phyloP scores from a whole-genome alignment of 2,329 filamentous ascomycete genomes.

The Malbranchea cinnamomea region DNA sequence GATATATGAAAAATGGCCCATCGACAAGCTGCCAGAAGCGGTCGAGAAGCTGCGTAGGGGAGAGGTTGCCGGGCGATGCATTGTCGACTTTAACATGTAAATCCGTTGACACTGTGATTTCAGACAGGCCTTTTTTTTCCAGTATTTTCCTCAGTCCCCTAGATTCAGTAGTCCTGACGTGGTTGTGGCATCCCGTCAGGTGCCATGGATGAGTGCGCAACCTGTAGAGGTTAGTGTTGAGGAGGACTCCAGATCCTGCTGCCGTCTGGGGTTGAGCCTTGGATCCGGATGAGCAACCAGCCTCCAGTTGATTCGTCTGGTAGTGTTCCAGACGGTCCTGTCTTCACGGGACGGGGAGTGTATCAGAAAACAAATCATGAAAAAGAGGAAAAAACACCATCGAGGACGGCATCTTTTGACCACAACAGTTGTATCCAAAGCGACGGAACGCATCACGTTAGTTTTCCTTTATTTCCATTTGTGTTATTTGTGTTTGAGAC shows the following conservation, averaged over 20 bases:
- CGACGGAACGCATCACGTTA: no score
- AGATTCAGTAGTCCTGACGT: no score
- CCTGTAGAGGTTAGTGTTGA: background rate
- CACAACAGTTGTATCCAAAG: background rate
- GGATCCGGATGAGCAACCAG: no score
- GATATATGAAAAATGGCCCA: constrained; percentile 30
- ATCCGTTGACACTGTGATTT: background rate
- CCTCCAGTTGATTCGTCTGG: no score
- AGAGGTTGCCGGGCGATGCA: constrained; percentile 34
- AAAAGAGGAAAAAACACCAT: background rate
- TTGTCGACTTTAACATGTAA: constrained; percentile 33
- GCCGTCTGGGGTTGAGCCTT: no score
- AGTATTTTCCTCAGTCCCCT: no score
- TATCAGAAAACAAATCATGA: no score
- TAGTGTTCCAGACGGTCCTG: no score
- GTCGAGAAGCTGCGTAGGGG: constrained; percentile 33
- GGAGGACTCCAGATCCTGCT: no score
- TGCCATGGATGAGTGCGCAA: constrained; percentile 1
- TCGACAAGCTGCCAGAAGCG: constrained; percentile 32
- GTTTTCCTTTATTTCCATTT: background rate
- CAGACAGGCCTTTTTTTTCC: constrained; percentile 2
- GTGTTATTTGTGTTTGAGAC: no score
- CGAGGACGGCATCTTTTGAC: constrained; percentile 1
- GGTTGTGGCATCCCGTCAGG: no score
- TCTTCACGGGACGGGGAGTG: no score